A percentile compares a stretch with the other conserved stretches of the same genome.
Evolutionary conservation across 441 rosid genomes (phyloP).

Genomic region (Populus tomentosa): DNA sequence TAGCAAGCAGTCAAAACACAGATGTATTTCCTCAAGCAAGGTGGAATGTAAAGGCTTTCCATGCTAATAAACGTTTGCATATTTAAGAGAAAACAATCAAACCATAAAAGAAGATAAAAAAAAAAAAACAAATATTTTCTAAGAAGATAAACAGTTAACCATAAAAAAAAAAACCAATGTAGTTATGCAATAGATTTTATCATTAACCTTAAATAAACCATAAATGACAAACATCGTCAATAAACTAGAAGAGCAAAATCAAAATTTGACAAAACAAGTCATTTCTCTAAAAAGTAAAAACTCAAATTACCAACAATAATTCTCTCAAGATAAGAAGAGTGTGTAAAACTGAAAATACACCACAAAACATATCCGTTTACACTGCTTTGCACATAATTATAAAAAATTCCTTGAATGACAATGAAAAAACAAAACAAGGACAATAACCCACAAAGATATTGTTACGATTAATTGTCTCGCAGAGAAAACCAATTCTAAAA

Average conservation of each 20-base stretch:
- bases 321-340: neutral
- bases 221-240: neutral
- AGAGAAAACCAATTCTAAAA: neutral
- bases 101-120: neutral
- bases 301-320: neutral
- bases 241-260: neutral
- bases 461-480: neutral
- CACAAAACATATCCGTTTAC: neutral
- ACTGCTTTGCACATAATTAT: neutral
- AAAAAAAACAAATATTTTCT: neutral
- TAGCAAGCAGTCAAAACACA: neutral
- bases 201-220: neutral
- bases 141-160: neutral
- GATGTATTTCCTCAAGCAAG: neutral
- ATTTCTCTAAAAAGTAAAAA: neutral
- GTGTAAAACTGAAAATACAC: neutral
- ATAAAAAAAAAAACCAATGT: neutral
- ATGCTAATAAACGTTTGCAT: neutral
- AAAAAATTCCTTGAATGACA: neutral
- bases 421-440: neutral
- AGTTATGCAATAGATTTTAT: neutral
- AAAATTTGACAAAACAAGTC: neutral
- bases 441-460: neutral
- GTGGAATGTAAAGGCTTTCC: no score
- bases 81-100: neutral